Evolutionary conservation across 441 rosid species (phyloP).

Genomic region (Metrosideros polymorpha): DNA sequence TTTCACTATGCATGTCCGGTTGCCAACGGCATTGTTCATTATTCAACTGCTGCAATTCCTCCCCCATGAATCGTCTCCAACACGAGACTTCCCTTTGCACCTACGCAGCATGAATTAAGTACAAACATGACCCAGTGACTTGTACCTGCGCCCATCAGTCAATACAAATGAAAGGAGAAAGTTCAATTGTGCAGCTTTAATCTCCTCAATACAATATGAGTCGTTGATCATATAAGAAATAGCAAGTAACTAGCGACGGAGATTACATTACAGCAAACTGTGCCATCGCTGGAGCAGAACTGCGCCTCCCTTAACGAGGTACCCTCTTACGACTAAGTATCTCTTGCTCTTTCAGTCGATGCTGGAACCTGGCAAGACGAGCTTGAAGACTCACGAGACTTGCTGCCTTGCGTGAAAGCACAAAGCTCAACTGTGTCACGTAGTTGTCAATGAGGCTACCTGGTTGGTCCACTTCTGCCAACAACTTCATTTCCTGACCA

Average conservation of each 20-base stretch:
- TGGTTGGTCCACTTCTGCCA: conserved; percentile 96
- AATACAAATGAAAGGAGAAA: background rate
- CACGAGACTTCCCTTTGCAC: background rate
- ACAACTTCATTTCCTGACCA: conserved; percentile 89
- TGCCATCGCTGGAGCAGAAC: background rate
- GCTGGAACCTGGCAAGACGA: conserved; percentile 93
- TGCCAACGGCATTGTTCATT: background rate
- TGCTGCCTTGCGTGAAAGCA: conserved; percentile 97
- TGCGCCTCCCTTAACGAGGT: conserved; percentile 33
- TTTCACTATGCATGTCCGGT: background rate
- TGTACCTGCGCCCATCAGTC: background rate
- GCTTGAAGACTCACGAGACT: conserved; percentile 95
- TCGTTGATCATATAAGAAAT: background rate
- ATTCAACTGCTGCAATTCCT: background rate
- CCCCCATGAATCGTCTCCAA: background rate
- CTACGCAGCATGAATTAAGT: background rate
- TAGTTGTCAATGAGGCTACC: conserved; percentile 95
- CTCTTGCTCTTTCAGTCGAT: conserved; percentile 93
- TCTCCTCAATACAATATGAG: background rate
- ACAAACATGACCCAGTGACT: background rate
- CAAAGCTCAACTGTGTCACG: conserved; percentile 70
- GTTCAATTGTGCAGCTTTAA: background rate
- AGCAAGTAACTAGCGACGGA: background rate
- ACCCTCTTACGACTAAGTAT: conserved; percentile 87
- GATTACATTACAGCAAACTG: background rate